Evolutionary conservation across 306 rosid genomes (phyloP).

Genomic region (Glycine soja): DNA sequence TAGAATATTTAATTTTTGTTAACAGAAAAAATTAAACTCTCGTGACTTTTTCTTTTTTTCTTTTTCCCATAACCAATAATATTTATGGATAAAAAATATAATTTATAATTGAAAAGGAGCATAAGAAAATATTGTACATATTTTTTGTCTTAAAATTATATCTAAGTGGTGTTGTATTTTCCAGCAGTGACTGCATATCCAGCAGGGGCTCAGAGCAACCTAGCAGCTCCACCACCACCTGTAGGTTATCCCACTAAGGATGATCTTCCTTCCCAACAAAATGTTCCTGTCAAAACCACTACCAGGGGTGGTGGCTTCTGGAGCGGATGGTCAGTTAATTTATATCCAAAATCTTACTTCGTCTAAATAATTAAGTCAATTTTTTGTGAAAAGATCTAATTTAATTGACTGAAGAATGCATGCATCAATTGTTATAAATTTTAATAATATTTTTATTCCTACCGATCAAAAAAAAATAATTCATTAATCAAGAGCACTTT

Average conservation of each 20-base stretch:
- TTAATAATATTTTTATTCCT: too few relatives aligned
- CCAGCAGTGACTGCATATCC: constrained; percentile 51
- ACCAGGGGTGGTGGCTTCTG: constrained; percentile 66
- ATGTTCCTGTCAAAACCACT: constrained; percentile 48
- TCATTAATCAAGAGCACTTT: not conserved
- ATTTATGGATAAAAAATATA: too few relatives aligned
- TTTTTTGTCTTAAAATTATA: too few relatives aligned
- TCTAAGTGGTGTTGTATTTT: not conserved
- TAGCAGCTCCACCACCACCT: constrained; percentile 53
- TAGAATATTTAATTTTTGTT: too few relatives aligned
- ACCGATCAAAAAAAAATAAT: not conserved
- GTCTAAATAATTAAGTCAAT: not conserved
- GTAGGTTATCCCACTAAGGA: constrained; percentile 55
- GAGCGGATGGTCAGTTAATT: constrained; percentile 62
- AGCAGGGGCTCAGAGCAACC: constrained; percentile 29
- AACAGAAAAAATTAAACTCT: too few relatives aligned
- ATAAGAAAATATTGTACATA: too few relatives aligned
- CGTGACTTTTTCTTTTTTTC: too few relatives aligned
- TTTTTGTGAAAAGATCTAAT: too few relatives aligned
- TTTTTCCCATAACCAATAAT: too few relatives aligned
- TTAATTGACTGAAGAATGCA: too few relatives aligned
- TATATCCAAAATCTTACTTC: not conserved
- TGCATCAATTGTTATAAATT: too few relatives aligned
- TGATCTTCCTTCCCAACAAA: constrained; percentile 39
- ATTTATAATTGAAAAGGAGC: too few relatives aligned